Base-by-base conservation (phyloP, 805 yeast genomes). In the Debaryomyces maramus region DNA sequence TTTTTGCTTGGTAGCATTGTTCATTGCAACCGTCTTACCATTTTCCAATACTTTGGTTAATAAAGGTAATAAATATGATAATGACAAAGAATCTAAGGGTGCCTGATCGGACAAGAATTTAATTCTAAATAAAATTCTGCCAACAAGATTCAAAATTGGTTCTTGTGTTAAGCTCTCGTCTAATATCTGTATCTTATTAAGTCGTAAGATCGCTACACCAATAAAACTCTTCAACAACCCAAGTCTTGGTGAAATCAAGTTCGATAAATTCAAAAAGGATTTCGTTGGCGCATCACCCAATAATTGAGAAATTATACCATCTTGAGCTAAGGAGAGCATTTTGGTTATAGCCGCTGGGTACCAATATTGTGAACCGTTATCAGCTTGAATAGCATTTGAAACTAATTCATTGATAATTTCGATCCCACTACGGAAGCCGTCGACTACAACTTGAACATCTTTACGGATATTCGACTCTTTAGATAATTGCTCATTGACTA, bases 21-120 rank as follows among this genome's bases (percentile, higher is more conserved):
- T 74, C 38, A 77, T 52, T 1, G 85, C 77, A 30, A 73, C 77
- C 1, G 55, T 62, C 41, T 80, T 82, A 43, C 95, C 93, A 33
- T 73, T 76, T 39, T 80, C 79, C 47, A 89, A 65, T 6, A 87
- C 85, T 40, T 75, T 75, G 11, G 80, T 77, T 34, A 91, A 61
- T 46, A 91, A 63, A 1, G 98, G 97, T 33, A 88, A 65, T 14
- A 85, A 58, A 58, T 86, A 93, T 30, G 83, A 78, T 51, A 90
- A 68, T 2, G 91, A 76, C 23, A 80, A 61, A 1, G 80, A 61
- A 50, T 86, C 90, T 39, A 90, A 73, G 2, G 87, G 81, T 21
- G 76, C 69, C 52, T 87, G 88, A 51, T 83, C 89, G 10, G 88
- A 73, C 10, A 85, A 67, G 50, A 88, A 77, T 51, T 88, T 86